A percentile compares a stretch with the other conserved stretches of the same genome.
These are phyloP conservation scores for Waltergamsia citrina DNA, from an alignment of 2,329 filamentous ascomycete genomes.

Conservation along the genomic window DNA sequence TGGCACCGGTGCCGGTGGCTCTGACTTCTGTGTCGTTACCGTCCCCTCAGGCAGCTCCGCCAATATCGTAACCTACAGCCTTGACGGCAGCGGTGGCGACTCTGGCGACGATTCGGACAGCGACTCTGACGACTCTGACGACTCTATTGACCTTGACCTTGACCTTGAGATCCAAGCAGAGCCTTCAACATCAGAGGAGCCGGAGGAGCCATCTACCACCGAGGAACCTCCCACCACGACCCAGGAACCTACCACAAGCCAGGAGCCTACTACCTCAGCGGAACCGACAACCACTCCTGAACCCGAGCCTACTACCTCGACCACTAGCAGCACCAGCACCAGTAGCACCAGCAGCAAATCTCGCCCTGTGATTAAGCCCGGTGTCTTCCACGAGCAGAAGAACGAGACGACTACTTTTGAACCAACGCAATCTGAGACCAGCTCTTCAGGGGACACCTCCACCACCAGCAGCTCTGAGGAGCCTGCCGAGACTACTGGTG, in stretches of 20 bases:
- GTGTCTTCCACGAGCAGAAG: constrained; percentile 45
- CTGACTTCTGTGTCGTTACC: constrained; percentile 68
- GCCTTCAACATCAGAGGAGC: constrained; percentile 3
- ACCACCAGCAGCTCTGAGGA: background rate
- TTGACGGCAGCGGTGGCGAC: constrained; percentile 29
- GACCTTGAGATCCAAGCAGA: constrained; percentile 10
- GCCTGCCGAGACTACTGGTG: background rate
- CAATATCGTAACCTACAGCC: constrained; percentile 52
- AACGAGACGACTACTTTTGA: constrained; percentile 15
- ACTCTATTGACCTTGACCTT: constrained; percentile 7
- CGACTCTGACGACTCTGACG: too few species aligned
- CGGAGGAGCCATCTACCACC: constrained; percentile 4
- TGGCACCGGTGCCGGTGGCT: constrained; percentile 55
- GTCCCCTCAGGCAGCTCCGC: constrained; percentile 57
- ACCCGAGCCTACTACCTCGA: constrained; percentile 5
- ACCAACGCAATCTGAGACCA: too few species aligned
- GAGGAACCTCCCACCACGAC: constrained; percentile 2
- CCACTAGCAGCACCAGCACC: constrained; percentile 1
- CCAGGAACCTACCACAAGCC: constrained; percentile 4
- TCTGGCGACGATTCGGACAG: constrained; percentile 10
- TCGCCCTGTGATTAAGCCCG: constrained; percentile 24
- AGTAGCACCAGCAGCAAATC: constrained; percentile 8
- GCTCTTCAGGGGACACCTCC: background rate
- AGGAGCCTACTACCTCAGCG: constrained; percentile 1
- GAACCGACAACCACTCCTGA: constrained; percentile 5